These are phyloP conservation scores for Saccharomyces hybrid DNA, from an alignment of 1,139 yeast genomes.

Conservation along the genomic window DNA sequence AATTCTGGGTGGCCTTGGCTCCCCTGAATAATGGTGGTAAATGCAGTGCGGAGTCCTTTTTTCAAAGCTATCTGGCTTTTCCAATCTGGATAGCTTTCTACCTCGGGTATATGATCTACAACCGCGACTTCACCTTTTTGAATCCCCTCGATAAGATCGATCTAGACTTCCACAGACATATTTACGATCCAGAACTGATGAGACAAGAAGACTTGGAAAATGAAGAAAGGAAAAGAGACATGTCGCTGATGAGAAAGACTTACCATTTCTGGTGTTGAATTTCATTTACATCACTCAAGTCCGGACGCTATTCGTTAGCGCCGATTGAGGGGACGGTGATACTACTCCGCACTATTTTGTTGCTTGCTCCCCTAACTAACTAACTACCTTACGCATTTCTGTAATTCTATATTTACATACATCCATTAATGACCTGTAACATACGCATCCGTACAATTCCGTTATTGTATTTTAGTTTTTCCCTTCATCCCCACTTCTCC, in stretches of 20 bases:
- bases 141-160: conserved; percentile 47
- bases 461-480: neutral
- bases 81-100: conserved; percentile 50
- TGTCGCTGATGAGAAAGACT: conserved; percentile 6
- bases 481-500: neutral
- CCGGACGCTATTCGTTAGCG: neutral
- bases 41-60: conserved; percentile 43
- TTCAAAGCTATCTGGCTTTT: conserved; percentile 49
- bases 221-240: conserved; percentile 15
- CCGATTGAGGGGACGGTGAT: neutral
- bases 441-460: neutral
- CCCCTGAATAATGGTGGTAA: conserved; percentile 22
- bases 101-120: conserved; percentile 46
- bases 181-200: conserved; percentile 55
- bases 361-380: neutral
- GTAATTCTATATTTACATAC: neutral
- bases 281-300: neutral
- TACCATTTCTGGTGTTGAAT: conserved; percentile 13
- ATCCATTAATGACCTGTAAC: neutral
- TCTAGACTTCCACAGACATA: conserved; percentile 62
- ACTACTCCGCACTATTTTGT: neutral
- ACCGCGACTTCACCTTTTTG: conserved; percentile 43
- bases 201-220: conserved; percentile 52
- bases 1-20: conserved; percentile 32
- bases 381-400: neutral